These are phyloP conservation scores for Sarocladium brachiariae DNA, from an alignment of 2,329 filamentous ascomycete species.

Conservation along the genomic window DNA sequence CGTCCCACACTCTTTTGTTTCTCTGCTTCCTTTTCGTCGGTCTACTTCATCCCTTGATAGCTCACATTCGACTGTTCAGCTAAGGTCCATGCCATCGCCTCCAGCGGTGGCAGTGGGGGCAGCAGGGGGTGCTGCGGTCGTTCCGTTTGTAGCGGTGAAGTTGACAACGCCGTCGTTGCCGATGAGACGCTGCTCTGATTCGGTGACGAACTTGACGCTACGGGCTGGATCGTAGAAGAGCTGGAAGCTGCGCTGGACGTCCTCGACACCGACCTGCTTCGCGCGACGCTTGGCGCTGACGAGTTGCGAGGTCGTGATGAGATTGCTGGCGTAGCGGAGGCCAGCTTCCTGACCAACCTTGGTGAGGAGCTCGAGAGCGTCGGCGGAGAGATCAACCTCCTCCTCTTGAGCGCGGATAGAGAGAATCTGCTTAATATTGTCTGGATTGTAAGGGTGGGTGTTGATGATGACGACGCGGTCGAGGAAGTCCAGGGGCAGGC, in stretches of 20 bases:
- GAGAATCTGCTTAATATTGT: slow-evolving; percentile 89
- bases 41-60: not conserved
- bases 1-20: not conserved
- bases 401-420: slow-evolving; percentile 91
- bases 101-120: slow-evolving; percentile 20
- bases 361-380: slow-evolving; percentile 85
- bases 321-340: slow-evolving; percentile 91
- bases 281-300: slow-evolving; percentile 78
- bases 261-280: slow-evolving; percentile 75
- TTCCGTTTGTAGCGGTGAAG: slow-evolving; percentile 50
- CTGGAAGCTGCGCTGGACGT: slow-evolving; percentile 88
- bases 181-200: slow-evolving; percentile 90
- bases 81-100: slow-evolving; percentile 40
- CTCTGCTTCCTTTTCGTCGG: not conserved
- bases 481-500: slow-evolving; percentile 89
- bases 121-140: slow-evolving; percentile 17
- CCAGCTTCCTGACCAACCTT: slow-evolving; percentile 94
- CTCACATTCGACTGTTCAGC: no score
- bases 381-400: slow-evolving; percentile 83
- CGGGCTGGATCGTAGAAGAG: slow-evolving; percentile 87
- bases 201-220: slow-evolving; percentile 83
- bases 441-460: slow-evolving; percentile 73
- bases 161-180: slow-evolving; percentile 77
- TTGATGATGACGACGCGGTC: slow-evolving; percentile 95
- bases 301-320: slow-evolving; percentile 90